Conservation (phyloP, 2,329 filamentous ascomycete species). For the Trichoderma sp. region DNA sequence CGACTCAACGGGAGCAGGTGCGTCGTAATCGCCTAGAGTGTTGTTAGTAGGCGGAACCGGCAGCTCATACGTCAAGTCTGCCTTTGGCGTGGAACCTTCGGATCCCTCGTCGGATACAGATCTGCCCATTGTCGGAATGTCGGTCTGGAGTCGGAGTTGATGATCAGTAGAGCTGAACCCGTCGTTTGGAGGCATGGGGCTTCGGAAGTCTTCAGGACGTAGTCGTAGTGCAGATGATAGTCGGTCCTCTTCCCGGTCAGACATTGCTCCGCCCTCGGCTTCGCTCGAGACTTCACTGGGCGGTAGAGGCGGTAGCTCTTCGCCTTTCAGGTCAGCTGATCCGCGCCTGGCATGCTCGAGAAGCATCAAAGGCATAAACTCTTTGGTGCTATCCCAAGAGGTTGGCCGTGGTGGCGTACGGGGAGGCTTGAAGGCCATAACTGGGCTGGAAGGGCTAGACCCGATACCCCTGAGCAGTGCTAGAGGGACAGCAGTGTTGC, state of each 20-base stretch:
- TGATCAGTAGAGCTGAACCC: conserved; percentile 17
- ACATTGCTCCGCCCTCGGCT: conserved; percentile 22
- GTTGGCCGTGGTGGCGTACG: conserved; percentile 46
- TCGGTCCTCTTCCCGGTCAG: conserved; percentile 22
- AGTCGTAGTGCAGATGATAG: conserved; percentile 32
- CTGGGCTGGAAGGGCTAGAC: conserved; percentile 44
- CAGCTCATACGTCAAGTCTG: conserved; percentile 40
- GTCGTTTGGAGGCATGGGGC: conserved; percentile 4
- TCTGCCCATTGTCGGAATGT: conserved; percentile 31
- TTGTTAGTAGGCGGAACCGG: conserved; percentile 25
- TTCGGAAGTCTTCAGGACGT: conserved; percentile 30
- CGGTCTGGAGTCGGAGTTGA: conserved; percentile 44
- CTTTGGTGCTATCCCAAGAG: conserved; percentile 63
- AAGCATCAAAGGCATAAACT: conserved; percentile 80
- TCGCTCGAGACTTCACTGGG: conserved; percentile 40
- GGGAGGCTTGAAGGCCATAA: conserved; percentile 35
- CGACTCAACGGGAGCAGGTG: conserved; percentile 41
- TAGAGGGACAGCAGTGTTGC: conserved; percentile 58
- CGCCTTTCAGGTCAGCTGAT: conserved; percentile 32
- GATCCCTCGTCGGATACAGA: conserved; percentile 56
- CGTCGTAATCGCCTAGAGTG: conserved; percentile 29
- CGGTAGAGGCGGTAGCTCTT: conserved; percentile 49
- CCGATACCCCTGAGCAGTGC: conserved; percentile 53
- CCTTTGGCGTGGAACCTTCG: conserved; percentile 67
- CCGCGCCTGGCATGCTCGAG: conserved; percentile 60